phyloP scores from a whole-genome alignment of 805 yeast genomes.

The Cyberlindnera meyerae region DNA sequence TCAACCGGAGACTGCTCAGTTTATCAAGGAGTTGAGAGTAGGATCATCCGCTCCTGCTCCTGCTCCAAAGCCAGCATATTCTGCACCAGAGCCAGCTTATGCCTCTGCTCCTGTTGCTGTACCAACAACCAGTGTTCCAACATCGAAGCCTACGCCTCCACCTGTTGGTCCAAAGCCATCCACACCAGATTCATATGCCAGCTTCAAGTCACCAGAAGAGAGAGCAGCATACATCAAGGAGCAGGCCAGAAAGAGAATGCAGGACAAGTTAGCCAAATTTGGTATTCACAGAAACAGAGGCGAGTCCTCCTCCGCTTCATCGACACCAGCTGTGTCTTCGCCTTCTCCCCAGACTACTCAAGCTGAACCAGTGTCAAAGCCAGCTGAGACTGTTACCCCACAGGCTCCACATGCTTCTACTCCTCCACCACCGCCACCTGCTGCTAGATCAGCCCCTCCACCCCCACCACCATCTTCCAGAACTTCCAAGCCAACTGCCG shows the following conservation, averaged over 20 bases:
- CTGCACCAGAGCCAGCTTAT: slow-evolving; percentile 2
- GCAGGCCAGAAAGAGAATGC: slow-evolving; percentile 78
- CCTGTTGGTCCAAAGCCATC: slow-evolving; percentile 21
- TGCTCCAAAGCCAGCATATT: too few species aligned
- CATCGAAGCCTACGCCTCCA: slow-evolving; percentile 17
- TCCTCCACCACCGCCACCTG: slow-evolving; percentile 8
- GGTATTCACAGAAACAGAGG: slow-evolving; percentile 44
- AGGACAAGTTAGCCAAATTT: slow-evolving; percentile 74
- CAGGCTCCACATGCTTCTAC: background rate
- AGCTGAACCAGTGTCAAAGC: slow-evolving; percentile 3
- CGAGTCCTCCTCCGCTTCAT: slow-evolving; percentile 10
- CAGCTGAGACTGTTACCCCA: slow-evolving; percentile 1
- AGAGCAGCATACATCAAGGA: slow-evolving; percentile 79
- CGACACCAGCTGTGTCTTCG: slow-evolving; percentile 11
- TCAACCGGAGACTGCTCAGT: slow-evolving; percentile 56
- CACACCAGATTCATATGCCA: slow-evolving; percentile 23
- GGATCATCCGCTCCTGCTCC: slow-evolving; percentile 1
- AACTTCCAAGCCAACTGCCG: slow-evolving; percentile 4
- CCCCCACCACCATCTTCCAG: slow-evolving; percentile 16
- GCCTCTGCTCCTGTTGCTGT: slow-evolving; percentile 12
- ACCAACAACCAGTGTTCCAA: background rate
- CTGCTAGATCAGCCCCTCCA: slow-evolving; percentile 10
- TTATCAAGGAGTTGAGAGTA: slow-evolving; percentile 50
- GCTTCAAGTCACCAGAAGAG: slow-evolving; percentile 51
- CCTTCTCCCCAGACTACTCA: too few species aligned